phyloP scores from a whole-genome alignment of 352 stramenopile species.

The Globisporangium radiosum region DNA sequence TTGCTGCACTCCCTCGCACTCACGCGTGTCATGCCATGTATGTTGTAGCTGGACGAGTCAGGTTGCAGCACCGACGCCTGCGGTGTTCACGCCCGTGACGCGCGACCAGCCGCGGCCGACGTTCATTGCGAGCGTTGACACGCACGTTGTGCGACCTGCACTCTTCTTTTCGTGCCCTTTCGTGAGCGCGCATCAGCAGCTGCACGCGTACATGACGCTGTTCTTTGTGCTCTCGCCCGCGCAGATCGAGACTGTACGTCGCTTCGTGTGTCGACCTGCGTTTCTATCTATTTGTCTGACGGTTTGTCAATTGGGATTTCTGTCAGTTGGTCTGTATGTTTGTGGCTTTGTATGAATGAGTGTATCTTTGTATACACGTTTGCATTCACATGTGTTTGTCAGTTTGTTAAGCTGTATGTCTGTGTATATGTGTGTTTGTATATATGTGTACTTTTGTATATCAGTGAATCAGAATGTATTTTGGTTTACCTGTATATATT shows the following conservation, averaged over 20 bases:
- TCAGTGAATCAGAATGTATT: too few relatives aligned
- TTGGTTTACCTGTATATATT: too few relatives aligned
- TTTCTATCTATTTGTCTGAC: background rate
- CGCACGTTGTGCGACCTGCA: conserved; percentile 20
- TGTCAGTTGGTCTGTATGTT: too few relatives aligned
- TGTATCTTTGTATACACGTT: too few relatives aligned
- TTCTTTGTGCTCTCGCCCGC: conserved; percentile 53
- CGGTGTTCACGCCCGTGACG: conserved; percentile 11
- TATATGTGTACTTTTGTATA: too few relatives aligned
- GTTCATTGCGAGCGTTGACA: conserved; percentile 10
- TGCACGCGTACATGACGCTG: conserved; percentile 57
- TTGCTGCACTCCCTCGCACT: background rate
- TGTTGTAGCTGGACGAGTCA: conserved; percentile 31
- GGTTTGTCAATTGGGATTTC: too few relatives aligned
- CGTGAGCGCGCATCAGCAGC: conserved; percentile 16
- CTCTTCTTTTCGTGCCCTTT: conserved; percentile 55
- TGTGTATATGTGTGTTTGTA: too few relatives aligned
- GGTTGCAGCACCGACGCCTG: conserved; percentile 4
- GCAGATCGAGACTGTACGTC: conserved; percentile 20
- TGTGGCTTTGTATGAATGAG: too few relatives aligned
- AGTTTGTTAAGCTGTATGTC: too few relatives aligned
- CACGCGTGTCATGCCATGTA: background rate
- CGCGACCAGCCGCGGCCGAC: conserved; percentile 5
- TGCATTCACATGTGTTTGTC: too few relatives aligned
- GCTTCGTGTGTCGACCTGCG: background rate